Base-by-base conservation (phyloP, 129 eudicot genomes). In the Smallanthus sonchifolius region DNA sequence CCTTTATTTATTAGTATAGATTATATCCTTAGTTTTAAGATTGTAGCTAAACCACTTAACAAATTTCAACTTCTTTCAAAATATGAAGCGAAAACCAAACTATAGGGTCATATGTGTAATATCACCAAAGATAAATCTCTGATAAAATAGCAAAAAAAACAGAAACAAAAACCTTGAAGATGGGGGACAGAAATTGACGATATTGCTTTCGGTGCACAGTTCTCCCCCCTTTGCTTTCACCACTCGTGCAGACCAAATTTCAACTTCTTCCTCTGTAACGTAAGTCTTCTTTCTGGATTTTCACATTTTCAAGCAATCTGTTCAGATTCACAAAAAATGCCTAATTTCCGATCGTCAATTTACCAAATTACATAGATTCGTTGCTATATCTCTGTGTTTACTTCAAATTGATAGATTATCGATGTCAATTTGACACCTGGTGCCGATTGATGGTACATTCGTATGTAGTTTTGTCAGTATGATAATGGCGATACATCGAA, bases 141-240 rank as follows among this genome's bases (percentile, higher is more conserved):
- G 5, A 13, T 65, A 47, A 48, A 34, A 55, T 11, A 2, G 4
- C 17, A 68, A 69, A 57, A 16, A 47, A 57, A 57, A n/a, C n/a
- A n/a, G n/a, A n/a, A n/a, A n/a, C n/a, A n/a, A n/a, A 77, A 69
- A 17, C 74, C 60, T 43, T 61, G 70, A 39, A 60, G 77, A 73
- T 19, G 68, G 30, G 74, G 77, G 76, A 56, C 54, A 55, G 5
- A 72, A 40, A 2, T 72, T 39, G 55, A 75, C 65, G 74, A 67
- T 56, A 54, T 76, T 67, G 66, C 74, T 39, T 76, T 67, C 37
- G 80, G 74, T 67, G 67, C 68, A 76, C 80, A 67, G 37, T 77
- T 68, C 74, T 68, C 24, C 61, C 69, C 61, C 69, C 51, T 45
- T 47, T 77, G 70, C 76, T 69, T 60, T 68, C 81, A 45, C 55